A percentile compares a stretch with the other conserved stretches of the same genome.
phyloP scores from a whole-genome alignment of 164 flowering plant species.

The Houttuynia cordata region DNA sequence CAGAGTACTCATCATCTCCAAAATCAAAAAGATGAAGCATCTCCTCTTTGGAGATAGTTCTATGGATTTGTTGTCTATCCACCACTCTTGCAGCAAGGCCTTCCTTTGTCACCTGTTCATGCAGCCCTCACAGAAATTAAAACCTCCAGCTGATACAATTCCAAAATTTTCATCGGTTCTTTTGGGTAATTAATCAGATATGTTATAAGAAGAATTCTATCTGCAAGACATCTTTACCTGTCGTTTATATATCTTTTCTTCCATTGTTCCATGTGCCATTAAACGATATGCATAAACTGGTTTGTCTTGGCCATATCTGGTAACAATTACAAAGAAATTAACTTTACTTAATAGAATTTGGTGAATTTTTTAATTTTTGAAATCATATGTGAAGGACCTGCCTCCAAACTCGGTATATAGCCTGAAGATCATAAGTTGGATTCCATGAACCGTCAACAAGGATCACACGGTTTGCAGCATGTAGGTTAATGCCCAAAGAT shows the following conservation, averaged over 20 bases:
- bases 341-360: too few relatives aligned
- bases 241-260: constrained; percentile 94
- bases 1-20: constrained; percentile 76
- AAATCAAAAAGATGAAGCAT: constrained; percentile 90
- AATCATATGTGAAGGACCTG: not conserved
- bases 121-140: not conserved
- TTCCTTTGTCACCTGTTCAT: constrained; percentile 81
- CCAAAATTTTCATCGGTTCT: too few relatives aligned
- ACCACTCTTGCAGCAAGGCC: constrained; percentile 99
- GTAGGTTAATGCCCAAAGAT: constrained; percentile 90
- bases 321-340: too few relatives aligned
- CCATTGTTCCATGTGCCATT: constrained; percentile 98
- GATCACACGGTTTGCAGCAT: constrained; percentile 92
- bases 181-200: too few relatives aligned
- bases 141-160: too few relatives aligned
- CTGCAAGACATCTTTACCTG: constrained; percentile 40
- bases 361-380: too few relatives aligned
- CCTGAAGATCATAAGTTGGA: constrained; percentile 97
- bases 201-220: too few relatives aligned
- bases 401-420: constrained; percentile 99
- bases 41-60: constrained; percentile 96
- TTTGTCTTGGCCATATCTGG: constrained; percentile 90
- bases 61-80: constrained; percentile 87
- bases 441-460: constrained; percentile 99
- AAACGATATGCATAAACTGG: constrained; percentile 94